phyloP scores from a whole-genome alignment of 148 eudicot species.

The Rhododendron ferrugineum region DNA sequence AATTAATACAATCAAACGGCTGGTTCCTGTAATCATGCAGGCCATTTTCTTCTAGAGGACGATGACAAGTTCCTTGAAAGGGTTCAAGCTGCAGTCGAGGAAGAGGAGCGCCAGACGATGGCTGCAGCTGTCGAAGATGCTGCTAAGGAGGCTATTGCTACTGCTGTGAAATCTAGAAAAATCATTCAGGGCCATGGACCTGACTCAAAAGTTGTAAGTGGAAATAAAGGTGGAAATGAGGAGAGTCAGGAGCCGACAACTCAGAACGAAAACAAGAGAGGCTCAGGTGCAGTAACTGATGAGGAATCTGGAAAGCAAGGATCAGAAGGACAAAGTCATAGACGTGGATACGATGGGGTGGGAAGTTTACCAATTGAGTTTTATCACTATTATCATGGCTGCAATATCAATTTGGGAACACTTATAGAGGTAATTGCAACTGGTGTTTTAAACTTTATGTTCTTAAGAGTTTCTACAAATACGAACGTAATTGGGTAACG shows the following conservation, averaged over 20 bases:
- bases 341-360: constrained; percentile 50
- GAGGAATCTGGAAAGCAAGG: constrained; percentile 33
- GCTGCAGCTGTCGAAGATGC: constrained; percentile 76
- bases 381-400: constrained; percentile 90
- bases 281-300: constrained; percentile 14
- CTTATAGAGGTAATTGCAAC: constrained; percentile 55
- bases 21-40: constrained; percentile 31
- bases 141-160: constrained; percentile 74
- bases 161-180: constrained; percentile 70
- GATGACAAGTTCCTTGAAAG: constrained; percentile 86
- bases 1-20: background rate
- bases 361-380: constrained; percentile 79
- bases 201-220: constrained; percentile 27
- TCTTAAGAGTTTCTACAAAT: background rate
- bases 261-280: constrained; percentile 17
- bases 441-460: background rate
- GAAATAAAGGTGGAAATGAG: constrained; percentile 20
- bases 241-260: constrained; percentile 25
- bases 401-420: constrained; percentile 84
- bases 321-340: constrained; percentile 31
- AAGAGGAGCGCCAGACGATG: constrained; percentile 79
- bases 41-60: constrained; percentile 89
- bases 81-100: constrained; percentile 85
- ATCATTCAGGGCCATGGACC: constrained; percentile 24
- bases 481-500: background rate